Percentiles rank a stretch among this genome's conserved stretches.
Conservation (phyloP, 768 basidiomycete species). For the Clathrus columnatus region DNA sequence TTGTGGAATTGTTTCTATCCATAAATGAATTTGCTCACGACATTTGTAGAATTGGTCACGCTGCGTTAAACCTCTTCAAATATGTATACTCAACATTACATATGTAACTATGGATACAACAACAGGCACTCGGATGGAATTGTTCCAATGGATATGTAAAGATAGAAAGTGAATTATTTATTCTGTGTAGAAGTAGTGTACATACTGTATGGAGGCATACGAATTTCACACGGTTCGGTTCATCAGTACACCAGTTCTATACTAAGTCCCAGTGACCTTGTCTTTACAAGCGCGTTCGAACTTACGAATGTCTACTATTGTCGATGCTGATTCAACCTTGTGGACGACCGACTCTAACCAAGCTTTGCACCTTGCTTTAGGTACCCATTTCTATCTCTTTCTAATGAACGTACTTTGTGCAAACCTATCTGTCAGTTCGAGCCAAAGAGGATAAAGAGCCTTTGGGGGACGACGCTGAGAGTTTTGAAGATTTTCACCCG, state of each 20-base stretch:
- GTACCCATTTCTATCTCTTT: constrained; percentile 31
- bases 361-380: constrained; percentile 64
- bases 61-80: constrained; percentile 3
- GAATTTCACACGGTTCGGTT: neutral
- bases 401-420: neutral
- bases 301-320: neutral
- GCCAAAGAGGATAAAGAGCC: constrained; percentile 54
- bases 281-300: neutral
- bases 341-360: constrained; percentile 81
- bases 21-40: neutral
- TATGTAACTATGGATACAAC: neutral
- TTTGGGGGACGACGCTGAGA: constrained; percentile 44
- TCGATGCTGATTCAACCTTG: constrained; percentile 24
- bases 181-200: no score
- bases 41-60: constrained; percentile 6
- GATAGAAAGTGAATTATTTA: no score
- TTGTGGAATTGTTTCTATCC: neutral
- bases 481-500: constrained; percentile 66
- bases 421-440: constrained; percentile 43
- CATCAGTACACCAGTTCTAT: neutral
- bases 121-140: no score
- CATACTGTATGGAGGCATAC: no score
- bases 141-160: no score
- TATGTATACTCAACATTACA: neutral
- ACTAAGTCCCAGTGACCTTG: neutral